Percentiles rank a stretch among this genome's conserved stretches.
Evolutionary conservation across 192 early-diverging fungal species (phyloP).

Genomic region (Chytriomyces confervae): DNA sequence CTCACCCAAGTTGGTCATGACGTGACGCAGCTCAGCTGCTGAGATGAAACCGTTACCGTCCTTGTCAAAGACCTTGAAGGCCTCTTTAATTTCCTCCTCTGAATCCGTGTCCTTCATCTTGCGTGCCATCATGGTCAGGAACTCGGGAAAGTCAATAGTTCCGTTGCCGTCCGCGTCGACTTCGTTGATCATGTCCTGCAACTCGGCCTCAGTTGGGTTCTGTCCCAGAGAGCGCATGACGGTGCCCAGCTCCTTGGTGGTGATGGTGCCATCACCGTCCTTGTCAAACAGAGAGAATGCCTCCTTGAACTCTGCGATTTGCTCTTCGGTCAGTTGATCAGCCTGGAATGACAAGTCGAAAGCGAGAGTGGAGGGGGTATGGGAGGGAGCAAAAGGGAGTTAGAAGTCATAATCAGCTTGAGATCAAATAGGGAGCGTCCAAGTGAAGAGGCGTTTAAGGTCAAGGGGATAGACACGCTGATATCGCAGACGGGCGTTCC

Average conservation of each 20-base stretch:
- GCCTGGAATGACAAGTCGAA: background rate
- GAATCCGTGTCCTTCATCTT: slow-evolving; percentile 88
- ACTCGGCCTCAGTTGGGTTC: slow-evolving; percentile 93
- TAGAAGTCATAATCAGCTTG: too few species aligned
- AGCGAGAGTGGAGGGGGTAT: too few species aligned
- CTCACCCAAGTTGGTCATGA: slow-evolving; percentile 94
- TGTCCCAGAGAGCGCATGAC: slow-evolving; percentile 95
- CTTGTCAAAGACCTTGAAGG: slow-evolving; percentile 98
- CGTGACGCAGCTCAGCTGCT: slow-evolving; percentile 87
- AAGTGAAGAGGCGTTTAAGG: too few species aligned
- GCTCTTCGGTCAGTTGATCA: slow-evolving; percentile 87
- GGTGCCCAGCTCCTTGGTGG: slow-evolving; percentile 92
- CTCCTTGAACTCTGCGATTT: slow-evolving; percentile 89
- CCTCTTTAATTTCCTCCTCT: slow-evolving; percentile 94
- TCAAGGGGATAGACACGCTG: too few species aligned
- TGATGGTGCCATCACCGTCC: slow-evolving; percentile 95
- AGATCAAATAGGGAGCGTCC: too few species aligned
- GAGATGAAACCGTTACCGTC: slow-evolving; percentile 93
- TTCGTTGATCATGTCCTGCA: slow-evolving; percentile 96
- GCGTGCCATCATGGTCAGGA: slow-evolving; percentile 92
- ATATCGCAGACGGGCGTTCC: too few species aligned
- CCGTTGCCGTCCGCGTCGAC: slow-evolving; percentile 96
- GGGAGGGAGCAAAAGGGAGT: too few species aligned
- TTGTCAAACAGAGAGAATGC: slow-evolving; percentile 95
- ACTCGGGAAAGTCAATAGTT: slow-evolving; percentile 94